phyloP scores from a whole-genome alignment of 2,329 filamentous ascomycete genomes.

The Colletotrichum noveboracense region DNA sequence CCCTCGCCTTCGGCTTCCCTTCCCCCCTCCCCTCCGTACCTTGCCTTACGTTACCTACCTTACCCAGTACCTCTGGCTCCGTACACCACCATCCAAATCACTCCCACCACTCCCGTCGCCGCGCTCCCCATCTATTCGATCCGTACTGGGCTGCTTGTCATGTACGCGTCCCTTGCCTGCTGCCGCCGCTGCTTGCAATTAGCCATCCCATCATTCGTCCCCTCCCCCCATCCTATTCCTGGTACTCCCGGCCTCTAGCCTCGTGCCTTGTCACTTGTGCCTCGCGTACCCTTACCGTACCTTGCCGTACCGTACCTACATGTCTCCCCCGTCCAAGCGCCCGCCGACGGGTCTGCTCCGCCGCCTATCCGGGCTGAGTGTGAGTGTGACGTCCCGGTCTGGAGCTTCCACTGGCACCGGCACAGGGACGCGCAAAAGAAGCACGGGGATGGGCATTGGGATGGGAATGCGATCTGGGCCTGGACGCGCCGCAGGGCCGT shows the following conservation, averaged over 20 bases:
- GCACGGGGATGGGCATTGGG: neutral
- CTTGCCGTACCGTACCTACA: neutral
- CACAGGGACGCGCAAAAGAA: neutral
- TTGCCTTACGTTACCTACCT: neutral
- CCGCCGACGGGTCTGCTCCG: slow-evolving; percentile 28
- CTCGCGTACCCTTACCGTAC: neutral
- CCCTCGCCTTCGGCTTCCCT: neutral
- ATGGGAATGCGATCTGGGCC: neutral
- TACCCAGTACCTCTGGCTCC: neutral
- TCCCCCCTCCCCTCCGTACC: neutral
- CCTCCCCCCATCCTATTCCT: neutral
- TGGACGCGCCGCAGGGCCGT: slow-evolving; percentile 6
- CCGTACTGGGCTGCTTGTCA: neutral
- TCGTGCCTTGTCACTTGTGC: neutral
- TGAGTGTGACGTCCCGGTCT: slow-evolving; percentile 21
- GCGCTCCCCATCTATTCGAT: neutral
- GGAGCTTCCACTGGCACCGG: slow-evolving; percentile 1
- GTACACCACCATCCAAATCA: neutral
- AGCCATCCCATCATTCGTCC: slow-evolving; percentile 16
- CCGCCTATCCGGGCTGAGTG: slow-evolving; percentile 15
- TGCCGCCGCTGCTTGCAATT: slow-evolving; percentile 15
- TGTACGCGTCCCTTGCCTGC: slow-evolving; percentile 14
- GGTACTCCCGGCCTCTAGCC: neutral
- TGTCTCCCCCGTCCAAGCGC: slow-evolving; percentile 36
- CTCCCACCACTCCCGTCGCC: neutral